These are phyloP conservation scores for Prunus kanzakura DNA, from an alignment of 306 rosid genomes.

Conservation along the genomic window DNA sequence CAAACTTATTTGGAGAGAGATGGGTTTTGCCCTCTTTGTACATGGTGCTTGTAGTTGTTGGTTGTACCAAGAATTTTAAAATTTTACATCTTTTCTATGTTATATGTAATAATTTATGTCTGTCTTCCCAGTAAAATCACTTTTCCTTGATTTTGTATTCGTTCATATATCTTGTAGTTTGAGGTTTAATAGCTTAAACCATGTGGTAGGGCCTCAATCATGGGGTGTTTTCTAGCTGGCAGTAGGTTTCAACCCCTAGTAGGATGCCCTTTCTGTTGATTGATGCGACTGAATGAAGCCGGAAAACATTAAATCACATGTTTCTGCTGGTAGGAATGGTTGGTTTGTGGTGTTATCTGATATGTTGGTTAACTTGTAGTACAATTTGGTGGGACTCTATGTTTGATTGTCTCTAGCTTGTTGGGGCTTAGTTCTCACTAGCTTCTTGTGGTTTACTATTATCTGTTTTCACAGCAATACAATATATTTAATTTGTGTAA, in stretches of 20 bases:
- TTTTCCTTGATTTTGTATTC: too few relatives aligned
- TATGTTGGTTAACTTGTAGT: neutral
- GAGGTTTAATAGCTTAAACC: neutral
- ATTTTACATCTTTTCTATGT: neutral
- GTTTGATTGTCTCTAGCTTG: too few relatives aligned
- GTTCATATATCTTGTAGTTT: neutral
- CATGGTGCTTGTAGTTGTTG: neutral
- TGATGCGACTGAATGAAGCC: neutral
- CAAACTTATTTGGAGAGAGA: neutral
- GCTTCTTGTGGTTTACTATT: neutral
- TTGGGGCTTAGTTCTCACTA: neutral
- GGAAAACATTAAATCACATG: neutral
- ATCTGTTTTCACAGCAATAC: neutral
- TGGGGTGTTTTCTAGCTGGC: too few relatives aligned
- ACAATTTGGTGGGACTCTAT: too few relatives aligned
- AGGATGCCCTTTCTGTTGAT: neutral
- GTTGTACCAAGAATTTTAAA: neutral
- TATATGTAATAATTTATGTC: neutral
- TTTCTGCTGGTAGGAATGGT: neutral
- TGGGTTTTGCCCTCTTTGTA: neutral
- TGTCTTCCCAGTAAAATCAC: neutral
- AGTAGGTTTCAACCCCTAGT: neutral
- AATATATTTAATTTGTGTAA: too few relatives aligned
- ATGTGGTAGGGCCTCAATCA: neutral
- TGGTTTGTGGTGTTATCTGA: neutral